phyloP scores from a whole-genome alignment of 2,329 filamentous ascomycete genomes.

The Xylariaceae sp. region DNA sequence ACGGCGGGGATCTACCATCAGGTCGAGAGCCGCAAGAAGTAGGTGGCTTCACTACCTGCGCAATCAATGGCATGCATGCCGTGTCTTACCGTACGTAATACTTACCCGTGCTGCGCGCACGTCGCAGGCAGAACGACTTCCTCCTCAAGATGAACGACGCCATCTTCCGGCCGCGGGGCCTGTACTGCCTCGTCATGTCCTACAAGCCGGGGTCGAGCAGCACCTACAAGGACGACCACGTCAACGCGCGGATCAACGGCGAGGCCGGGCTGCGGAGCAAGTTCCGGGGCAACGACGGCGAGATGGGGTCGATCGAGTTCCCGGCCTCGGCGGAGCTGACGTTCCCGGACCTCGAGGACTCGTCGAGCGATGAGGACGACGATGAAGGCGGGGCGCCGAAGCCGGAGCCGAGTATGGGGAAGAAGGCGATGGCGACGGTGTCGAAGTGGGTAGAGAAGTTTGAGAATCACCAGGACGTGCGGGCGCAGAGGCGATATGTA shows the following conservation, averaged over 20 bases:
- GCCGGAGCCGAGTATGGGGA: slow-evolving; percentile 1
- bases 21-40: slow-evolving; percentile 11
- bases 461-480: slow-evolving; percentile 7
- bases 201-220: slow-evolving; percentile 5
- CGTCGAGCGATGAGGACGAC: slow-evolving; percentile 2
- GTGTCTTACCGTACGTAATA: background rate
- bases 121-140: slow-evolving; percentile 14
- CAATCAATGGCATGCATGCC: too few relatives aligned
- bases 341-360: slow-evolving; percentile 9
- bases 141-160: slow-evolving; percentile 20
- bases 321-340: slow-evolving; percentile 15
- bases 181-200: slow-evolving; percentile 21
- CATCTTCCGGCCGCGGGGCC: slow-evolving; percentile 19
- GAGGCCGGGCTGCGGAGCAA: background rate
- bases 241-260: background rate
- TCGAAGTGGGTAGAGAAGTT: slow-evolving; percentile 7
- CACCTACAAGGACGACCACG: slow-evolving; percentile 2
- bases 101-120: background rate
- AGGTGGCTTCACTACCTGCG: background rate
- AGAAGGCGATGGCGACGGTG: background rate
- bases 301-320: slow-evolving; percentile 13
- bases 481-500: slow-evolving; percentile 14
- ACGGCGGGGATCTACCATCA: slow-evolving; percentile 9
- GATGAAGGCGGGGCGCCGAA: background rate
- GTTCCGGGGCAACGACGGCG: slow-evolving; percentile 12